Base-by-base conservation (phyloP, 805 yeast genomes). In the Cyberlindnera japonica region DNA sequence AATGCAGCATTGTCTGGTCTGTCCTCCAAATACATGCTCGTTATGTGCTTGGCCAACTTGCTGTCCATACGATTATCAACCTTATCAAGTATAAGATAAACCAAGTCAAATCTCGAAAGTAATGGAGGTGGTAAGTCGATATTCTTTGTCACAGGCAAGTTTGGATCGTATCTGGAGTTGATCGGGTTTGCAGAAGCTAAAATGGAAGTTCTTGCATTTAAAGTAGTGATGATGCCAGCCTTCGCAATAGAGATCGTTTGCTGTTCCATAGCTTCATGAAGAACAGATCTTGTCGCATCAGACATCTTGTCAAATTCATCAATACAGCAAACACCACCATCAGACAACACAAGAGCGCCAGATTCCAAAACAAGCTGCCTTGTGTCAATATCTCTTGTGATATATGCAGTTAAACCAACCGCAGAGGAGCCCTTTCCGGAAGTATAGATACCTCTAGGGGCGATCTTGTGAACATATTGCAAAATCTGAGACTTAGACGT, bases 341-440 rank as follows among this genome's bases (percentile, higher is more conserved):
- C 99, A 9, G 96, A 87, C 32, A 93, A 70, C 12, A 93, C 98
- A 48, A 93, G 72, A 0, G 99, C 99, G 61, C 99, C 99, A 55
- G 89, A 77, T 61, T 93, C 99, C 38, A 93, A 72, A 3, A 93
- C 99, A 36, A 91, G 66, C 62, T 93, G 99, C 55, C 80, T 85
- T 0, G 98, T 88, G 55, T 93, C 98, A 20, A 85, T 74, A 61
- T 93, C 99, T 57, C 96, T 74, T 8, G 99, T 90, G 41, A 93
- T 83, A 61, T 93, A 93, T 0, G 99, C 99, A 1, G 99, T 93
- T 57, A 93, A 71, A 71, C 99, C 99, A 36, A 93, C 99, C 0
- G 99, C 99, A 23, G 99, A 93, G 1, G 97, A 89, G 37, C 99
- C 99, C 57, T 93, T 93, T 63, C 99, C 99, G 1, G 97, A 90